phyloP scores from a whole-genome alignment of 805 yeast species.

The Candida coleopterorum region DNA sequence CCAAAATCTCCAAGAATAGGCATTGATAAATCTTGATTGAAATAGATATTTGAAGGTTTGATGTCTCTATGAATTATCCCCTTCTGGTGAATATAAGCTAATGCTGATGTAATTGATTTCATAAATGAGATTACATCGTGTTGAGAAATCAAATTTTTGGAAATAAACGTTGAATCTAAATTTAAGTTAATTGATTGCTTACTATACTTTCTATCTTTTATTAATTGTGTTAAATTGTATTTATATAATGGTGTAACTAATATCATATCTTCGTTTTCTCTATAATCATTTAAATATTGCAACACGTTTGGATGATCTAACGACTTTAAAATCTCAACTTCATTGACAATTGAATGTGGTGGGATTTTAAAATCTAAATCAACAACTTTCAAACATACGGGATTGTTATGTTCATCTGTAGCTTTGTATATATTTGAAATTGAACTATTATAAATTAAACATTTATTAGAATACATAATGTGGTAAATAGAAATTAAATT shows the following conservation, averaged over 20 bases:
- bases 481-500: no score
- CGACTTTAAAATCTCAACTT: conserved; percentile 22
- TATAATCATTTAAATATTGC: conserved; percentile 17
- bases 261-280: conserved; percentile 26
- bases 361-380: conserved; percentile 31
- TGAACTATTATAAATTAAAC: conserved; percentile 29
- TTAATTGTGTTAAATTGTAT: conserved; percentile 20
- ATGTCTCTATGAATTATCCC: conserved; percentile 40
- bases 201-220: conserved; percentile 12
- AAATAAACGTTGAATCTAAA: conserved; percentile 13
- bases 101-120: conserved; percentile 16
- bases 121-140: conserved; percentile 2
- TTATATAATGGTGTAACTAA: conserved; percentile 30
- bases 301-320: conserved; percentile 16
- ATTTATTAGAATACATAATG: conserved; percentile 16
- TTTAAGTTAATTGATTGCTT: conserved; percentile 21
- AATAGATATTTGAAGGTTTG: conserved; percentile 34
- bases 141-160: conserved; percentile 5
- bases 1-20: conserved; percentile 64
- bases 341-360: conserved; percentile 34
- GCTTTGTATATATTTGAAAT: conserved; percentile 30
- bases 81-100: conserved; percentile 25
- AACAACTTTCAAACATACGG: conserved; percentile 32
- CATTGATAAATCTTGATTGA: conserved; percentile 14
- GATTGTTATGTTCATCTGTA: conserved; percentile 8